These are phyloP conservation scores for Neurospora africana DNA, from an alignment of 495 filamentous ascomycete species.

Conservation along the genomic window DNA sequence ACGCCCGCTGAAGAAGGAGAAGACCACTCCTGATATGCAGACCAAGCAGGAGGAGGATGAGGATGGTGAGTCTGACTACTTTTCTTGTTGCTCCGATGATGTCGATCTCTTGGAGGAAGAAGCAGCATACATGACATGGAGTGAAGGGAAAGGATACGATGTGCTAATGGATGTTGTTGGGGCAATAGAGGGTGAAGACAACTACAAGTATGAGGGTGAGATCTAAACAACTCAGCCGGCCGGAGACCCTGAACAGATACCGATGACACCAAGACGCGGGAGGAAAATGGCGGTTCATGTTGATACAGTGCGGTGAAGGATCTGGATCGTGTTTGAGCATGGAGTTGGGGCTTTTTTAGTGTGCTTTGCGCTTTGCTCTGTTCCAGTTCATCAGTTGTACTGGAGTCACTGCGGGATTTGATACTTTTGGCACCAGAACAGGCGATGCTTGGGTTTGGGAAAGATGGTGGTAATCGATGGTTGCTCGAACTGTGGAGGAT, in stretches of 20 bases:
- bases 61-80: constrained; percentile 11
- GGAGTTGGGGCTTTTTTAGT: background rate
- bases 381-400: background rate
- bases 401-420: background rate
- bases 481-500: background rate
- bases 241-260: background rate
- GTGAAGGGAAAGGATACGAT: background rate
- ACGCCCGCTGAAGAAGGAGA: background rate
- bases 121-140: no score
- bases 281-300: background rate
- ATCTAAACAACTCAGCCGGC: background rate
- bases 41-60: background rate
- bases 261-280: background rate
- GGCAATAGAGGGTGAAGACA: background rate
- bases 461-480: background rate
- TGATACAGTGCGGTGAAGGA: background rate
- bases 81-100: background rate
- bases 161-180: background rate
- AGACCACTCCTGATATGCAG: background rate
- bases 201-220: background rate
- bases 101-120: background rate
- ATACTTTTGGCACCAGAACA: background rate
- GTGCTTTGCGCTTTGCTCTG: background rate
- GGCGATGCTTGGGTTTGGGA: background rate
- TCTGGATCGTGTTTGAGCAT: background rate